phyloP scores from a whole-genome alignment of 2,329 filamentous ascomycete species.

The Graphilbum ipis-grandicollis region DNA sequence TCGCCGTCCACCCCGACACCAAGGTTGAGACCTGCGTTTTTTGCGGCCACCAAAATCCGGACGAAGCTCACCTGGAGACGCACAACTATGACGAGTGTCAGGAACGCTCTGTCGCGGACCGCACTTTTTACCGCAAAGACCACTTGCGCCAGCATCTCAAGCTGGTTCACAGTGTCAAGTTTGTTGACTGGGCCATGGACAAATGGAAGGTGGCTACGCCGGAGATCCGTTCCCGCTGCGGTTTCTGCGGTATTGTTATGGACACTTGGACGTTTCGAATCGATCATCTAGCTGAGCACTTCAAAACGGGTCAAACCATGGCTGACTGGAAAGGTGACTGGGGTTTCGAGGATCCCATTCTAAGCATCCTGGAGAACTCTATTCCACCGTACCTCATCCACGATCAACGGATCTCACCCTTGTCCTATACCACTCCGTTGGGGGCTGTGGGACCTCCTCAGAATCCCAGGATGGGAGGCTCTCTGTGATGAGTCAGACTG shows the following conservation, averaged over 20 bases:
- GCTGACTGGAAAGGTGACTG: slow-evolving; percentile 54
- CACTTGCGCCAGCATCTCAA: slow-evolving; percentile 49
- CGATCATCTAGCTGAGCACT: slow-evolving; percentile 50
- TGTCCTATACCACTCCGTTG: too few relatives aligned
- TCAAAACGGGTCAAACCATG: slow-evolving; percentile 49
- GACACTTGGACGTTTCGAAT: slow-evolving; percentile 42
- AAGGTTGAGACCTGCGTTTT: slow-evolving; percentile 40
- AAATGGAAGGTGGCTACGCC: slow-evolving; percentile 42
- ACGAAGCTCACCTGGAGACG: slow-evolving; percentile 35
- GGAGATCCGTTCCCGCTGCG: slow-evolving; percentile 44
- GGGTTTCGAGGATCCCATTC: slow-evolving; percentile 45
- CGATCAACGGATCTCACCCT: slow-evolving; percentile 38
- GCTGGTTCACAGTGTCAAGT: slow-evolving; percentile 46
- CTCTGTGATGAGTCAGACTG: too few relatives aligned
- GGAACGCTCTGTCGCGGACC: slow-evolving; percentile 43
- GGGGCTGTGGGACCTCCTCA: too few relatives aligned
- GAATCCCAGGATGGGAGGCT: too few relatives aligned
- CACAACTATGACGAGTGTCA: slow-evolving; percentile 49
- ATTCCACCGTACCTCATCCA: slow-evolving; percentile 51
- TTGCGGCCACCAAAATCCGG: slow-evolving; percentile 37
- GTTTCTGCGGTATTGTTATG: slow-evolving; percentile 46
- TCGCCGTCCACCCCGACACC: slow-evolving; percentile 39
- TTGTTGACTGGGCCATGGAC: slow-evolving; percentile 45
- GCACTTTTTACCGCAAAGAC: slow-evolving; percentile 50
- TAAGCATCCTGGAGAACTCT: slow-evolving; percentile 48